Evolutionary conservation across 164 flowering plant species (phyloP).

Genomic region (Protea cynaroides): DNA sequence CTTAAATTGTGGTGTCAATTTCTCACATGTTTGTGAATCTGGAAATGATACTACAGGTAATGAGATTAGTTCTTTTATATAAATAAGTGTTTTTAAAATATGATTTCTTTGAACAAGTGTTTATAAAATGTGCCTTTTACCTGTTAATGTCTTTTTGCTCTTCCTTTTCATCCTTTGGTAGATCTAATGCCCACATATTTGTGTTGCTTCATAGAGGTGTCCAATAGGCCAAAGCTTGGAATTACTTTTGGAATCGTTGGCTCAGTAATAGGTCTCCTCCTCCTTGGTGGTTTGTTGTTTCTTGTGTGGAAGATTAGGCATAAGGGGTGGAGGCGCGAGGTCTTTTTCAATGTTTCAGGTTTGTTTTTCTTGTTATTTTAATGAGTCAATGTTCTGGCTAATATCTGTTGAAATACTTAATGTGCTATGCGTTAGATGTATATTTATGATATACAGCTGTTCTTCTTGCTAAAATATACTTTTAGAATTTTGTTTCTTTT

Average conservation of each 20-base stretch:
- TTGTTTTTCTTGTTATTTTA: constrained; percentile 2
- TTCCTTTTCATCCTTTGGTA: background rate
- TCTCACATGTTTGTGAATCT: constrained; percentile 46
- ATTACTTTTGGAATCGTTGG: constrained; percentile 56
- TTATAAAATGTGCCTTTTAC: background rate
- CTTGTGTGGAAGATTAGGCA: constrained; percentile 49
- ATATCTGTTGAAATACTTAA: background rate
- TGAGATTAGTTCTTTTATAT: background rate
- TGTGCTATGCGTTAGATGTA: background rate
- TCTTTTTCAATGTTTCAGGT: constrained; percentile 97
- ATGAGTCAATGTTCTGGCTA: background rate
- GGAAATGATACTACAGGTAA: constrained; percentile 40
- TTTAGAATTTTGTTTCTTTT: background rate
- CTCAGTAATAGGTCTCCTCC: constrained; percentile 35
- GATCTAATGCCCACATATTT: constrained; percentile 1
- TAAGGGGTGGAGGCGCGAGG: constrained; percentile 62
- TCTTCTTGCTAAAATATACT: too few relatives aligned
- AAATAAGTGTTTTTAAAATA: background rate
- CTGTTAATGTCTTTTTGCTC: background rate
- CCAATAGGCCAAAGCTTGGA: constrained; percentile 54
- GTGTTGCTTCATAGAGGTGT: constrained; percentile 36
- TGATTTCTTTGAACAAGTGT: background rate
- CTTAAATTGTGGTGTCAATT: constrained; percentile 55
- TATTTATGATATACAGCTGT: background rate
- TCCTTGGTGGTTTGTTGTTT: constrained; percentile 41